Evolutionary conservation across 345 rosid species (phyloP).

Genomic region (Brassica carinata): DNA sequence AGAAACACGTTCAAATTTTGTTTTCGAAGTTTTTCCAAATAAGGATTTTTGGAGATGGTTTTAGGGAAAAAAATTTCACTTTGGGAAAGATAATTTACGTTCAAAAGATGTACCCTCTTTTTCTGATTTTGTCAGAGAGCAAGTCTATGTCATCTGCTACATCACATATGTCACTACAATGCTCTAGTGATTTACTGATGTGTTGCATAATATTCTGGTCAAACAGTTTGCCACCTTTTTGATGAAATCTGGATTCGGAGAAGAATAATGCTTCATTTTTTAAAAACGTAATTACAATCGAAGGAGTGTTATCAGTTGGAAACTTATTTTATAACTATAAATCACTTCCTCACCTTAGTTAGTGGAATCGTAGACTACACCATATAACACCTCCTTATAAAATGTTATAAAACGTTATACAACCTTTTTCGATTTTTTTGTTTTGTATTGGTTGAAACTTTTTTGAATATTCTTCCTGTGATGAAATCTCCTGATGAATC

Average conservation of each 20-base stretch:
- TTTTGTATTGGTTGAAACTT: slow-evolving; percentile 1
- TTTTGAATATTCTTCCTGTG: slow-evolving; percentile 27
- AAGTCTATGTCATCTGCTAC: neutral
- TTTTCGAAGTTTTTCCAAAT: no score
- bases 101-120: neutral
- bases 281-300: neutral
- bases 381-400: neutral
- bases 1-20: no score
- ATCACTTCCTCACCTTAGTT: slow-evolving; percentile 4
- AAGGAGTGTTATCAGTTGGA: slow-evolving; percentile 7
- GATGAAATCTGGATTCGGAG: slow-evolving; percentile 8
- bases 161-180: slow-evolving; percentile 8
- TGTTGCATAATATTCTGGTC: slow-evolving; percentile 10
- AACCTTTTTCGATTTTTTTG: neutral
- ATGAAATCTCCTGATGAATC: slow-evolving; percentile 36
- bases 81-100: neutral
- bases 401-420: neutral
- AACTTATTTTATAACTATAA: slow-evolving; percentile 15
- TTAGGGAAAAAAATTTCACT: no score
- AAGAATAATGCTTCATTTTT: neutral
- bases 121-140: neutral
- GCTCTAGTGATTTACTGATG: slow-evolving; percentile 8
- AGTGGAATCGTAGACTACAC: slow-evolving; percentile 34
- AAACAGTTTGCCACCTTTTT: slow-evolving; percentile 6
- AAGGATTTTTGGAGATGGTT: no score